Evolutionary conservation across 2,329 filamentous ascomycete genomes (phyloP).

Genomic region (Fusarium sp.): DNA sequence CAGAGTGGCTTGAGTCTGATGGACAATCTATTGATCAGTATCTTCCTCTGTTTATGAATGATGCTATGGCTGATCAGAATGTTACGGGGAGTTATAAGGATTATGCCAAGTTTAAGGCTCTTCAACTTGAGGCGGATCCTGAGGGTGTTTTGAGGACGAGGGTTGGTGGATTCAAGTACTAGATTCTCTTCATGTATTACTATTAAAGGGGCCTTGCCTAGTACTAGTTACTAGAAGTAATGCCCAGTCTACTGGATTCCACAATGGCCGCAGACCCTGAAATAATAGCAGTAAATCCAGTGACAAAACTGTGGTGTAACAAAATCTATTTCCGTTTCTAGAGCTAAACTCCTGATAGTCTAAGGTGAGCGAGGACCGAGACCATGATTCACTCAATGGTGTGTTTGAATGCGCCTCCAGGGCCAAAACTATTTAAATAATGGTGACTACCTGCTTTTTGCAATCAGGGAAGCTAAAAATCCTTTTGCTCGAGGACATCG

Average conservation of each 20-base stretch:
- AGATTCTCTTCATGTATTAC: not conserved
- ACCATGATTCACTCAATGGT: not conserved
- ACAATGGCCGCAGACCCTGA: not conserved
- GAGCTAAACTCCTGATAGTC: no score
- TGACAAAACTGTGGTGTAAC: not conserved
- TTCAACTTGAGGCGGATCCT: not conserved
- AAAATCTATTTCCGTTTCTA: not conserved
- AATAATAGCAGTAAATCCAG: not conserved
- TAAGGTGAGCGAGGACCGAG: no score
- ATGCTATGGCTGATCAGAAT: conserved; percentile 7
- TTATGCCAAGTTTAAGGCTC: conserved; percentile 1
- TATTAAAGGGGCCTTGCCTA: rapidly evolving
- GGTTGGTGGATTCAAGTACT: conserved; percentile 5
- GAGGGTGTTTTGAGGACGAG: not conserved
- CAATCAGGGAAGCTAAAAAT: not conserved
- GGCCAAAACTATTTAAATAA: not conserved
- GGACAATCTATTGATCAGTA: not conserved
- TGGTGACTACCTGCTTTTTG: not conserved
- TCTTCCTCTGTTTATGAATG: conserved; percentile 4
- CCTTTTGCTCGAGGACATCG: not conserved
- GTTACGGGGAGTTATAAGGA: not conserved
- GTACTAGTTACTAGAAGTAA: not conserved
- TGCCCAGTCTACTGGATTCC: not conserved
- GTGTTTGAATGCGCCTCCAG: not conserved
- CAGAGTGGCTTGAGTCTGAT: not conserved